Evolutionary conservation across 805 yeast species (phyloP).

Genomic region (Teunomyces lycoperdinae): DNA sequence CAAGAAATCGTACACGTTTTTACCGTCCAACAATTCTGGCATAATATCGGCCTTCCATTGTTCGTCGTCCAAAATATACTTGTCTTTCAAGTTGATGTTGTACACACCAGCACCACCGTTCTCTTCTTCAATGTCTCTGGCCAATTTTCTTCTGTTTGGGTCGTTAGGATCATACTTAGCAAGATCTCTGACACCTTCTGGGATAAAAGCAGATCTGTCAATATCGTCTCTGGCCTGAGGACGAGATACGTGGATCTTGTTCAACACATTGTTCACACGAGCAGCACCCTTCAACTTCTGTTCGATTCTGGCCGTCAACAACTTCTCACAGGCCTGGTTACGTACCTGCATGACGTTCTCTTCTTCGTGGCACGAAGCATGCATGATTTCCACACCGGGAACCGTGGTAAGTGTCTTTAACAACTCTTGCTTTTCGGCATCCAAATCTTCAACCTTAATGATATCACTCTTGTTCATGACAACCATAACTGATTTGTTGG

Average conservation of each 20-base stretch:
- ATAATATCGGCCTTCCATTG: constrained; percentile 96
- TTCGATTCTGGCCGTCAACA: constrained; percentile 92
- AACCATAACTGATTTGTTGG: constrained; percentile 93
- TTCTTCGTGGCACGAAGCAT: constrained; percentile 89
- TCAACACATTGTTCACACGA: constrained; percentile 81
- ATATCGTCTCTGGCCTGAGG: constrained; percentile 88
- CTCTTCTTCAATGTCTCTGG: constrained; percentile 87
- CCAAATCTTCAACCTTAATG: constrained; percentile 79
- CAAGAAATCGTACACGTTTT: constrained; percentile 93
- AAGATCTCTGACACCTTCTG: constrained; percentile 62
- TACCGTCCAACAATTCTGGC: constrained; percentile 96
- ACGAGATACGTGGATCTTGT: constrained; percentile 91
- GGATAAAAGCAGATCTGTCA: constrained; percentile 76
- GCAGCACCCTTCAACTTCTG: constrained; percentile 93
- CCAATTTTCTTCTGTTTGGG: constrained; percentile 77
- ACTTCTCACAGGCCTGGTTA: constrained; percentile 95
- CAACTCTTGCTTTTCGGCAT: constrained; percentile 67
- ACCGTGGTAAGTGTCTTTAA: constrained; percentile 60
- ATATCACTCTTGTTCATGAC: constrained; percentile 96
- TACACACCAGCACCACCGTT: constrained; percentile 99
- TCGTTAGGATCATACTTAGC: constrained; percentile 74
- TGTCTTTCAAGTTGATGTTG: constrained; percentile 90
- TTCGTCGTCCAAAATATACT: constrained; percentile 88
- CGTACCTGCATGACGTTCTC: constrained; percentile 95
- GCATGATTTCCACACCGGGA: constrained; percentile 88